Conservation (phyloP, 1,284 basidiomycete genomes). For the Malassezia vespertilionis region DNA sequence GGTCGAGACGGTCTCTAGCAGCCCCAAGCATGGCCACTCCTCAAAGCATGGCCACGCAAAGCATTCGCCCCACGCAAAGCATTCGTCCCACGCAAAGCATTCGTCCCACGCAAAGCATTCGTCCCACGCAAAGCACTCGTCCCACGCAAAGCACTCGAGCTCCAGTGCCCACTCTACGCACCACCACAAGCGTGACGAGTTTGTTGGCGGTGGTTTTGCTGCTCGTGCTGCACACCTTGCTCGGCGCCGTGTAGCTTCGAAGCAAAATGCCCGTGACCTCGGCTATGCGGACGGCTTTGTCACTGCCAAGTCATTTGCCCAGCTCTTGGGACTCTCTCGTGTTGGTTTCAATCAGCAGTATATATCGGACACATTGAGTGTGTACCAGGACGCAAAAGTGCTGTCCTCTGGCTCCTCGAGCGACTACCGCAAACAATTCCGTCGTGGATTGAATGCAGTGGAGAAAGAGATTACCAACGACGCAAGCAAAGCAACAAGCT, state of each 20-base stretch:
- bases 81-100: background rate
- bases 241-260: background rate
- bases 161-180: background rate
- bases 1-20: background rate
- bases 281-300: constrained; percentile 15
- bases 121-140: background rate
- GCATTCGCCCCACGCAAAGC: background rate
- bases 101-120: background rate
- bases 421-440: constrained; percentile 8
- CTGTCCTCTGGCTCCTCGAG: background rate
- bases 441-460: background rate
- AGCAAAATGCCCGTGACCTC: background rate
- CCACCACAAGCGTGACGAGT: background rate
- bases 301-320: constrained; percentile 8
- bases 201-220: background rate
- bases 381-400: constrained; percentile 8
- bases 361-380: constrained; percentile 8
- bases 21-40: background rate
- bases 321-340: constrained; percentile 10
- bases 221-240: background rate
- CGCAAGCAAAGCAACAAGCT: too few relatives aligned
- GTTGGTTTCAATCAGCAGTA: constrained; percentile 17
- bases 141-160: background rate
- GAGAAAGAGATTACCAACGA: constrained; percentile 5
- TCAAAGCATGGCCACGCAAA: background rate